These are phyloP conservation scores for Primulina huaijiensis DNA, from an alignment of 257 asterid species.

Conservation along the genomic window DNA sequence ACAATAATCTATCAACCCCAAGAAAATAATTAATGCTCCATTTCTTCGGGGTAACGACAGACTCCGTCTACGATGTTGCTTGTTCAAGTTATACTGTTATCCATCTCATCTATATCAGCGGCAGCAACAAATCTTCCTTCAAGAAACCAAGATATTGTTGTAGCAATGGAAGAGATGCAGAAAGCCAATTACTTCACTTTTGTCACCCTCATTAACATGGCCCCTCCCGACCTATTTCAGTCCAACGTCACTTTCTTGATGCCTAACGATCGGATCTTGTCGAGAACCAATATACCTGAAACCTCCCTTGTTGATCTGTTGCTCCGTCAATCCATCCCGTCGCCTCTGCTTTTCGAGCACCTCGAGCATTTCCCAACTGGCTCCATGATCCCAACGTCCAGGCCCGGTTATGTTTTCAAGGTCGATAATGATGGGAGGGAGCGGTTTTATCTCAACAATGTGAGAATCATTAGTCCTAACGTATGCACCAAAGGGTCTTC, in stretches of 20 bases:
- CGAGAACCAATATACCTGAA: conserved; percentile 31
- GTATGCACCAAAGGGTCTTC: conserved; percentile 51
- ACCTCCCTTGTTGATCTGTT: conserved; percentile 46
- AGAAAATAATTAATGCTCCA: not conserved
- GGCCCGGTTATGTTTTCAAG: conserved; percentile 44
- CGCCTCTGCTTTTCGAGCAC: conserved; percentile 56
- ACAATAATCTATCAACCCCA: not conserved
- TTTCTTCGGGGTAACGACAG: not conserved
- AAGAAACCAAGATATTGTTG: conserved; percentile 23
- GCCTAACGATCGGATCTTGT: conserved; percentile 61
- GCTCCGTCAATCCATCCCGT: conserved; percentile 65
- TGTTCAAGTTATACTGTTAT: conserved; percentile 19
- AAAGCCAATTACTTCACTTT: conserved; percentile 69
- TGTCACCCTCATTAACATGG: conserved; percentile 69
- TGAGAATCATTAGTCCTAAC: conserved; percentile 53
- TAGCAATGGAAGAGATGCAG: conserved; percentile 66
- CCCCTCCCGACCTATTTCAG: conserved; percentile 36
- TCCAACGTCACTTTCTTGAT: conserved; percentile 60
- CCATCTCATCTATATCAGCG: conserved; percentile 26
- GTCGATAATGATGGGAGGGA: conserved; percentile 47
- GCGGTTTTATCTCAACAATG: conserved; percentile 57
- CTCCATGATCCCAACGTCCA: conserved; percentile 58
- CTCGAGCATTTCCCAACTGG: conserved; percentile 61
- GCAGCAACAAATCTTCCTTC: conserved; percentile 13
- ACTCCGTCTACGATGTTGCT: conserved; percentile 5